Base-by-base conservation (phyloP, 768 basidiomycete species). In the Tephrocybe sp. region DNA sequence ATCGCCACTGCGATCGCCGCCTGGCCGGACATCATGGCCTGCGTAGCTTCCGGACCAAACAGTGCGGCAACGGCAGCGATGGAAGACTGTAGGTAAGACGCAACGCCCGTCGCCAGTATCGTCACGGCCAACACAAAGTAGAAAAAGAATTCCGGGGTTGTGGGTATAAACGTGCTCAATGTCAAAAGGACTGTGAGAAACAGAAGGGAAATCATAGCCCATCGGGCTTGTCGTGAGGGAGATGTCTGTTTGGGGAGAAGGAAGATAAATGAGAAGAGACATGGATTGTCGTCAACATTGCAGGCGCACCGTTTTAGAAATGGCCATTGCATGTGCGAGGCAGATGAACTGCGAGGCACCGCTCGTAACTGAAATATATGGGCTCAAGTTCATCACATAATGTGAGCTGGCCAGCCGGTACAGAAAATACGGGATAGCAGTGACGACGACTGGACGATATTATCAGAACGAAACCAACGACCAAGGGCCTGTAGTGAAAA, bases 1-100 rank as follows among this genome's bases (percentile, higher is more conserved):
- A 94, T 83, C 1, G 81, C 83, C 11, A 94, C 88, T 0, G 84
- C 93, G 1, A 93, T 80, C 0, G 87, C n/a, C n/a, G n/a, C n/a
- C n/a, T n/a, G n/a, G n/a, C n/a, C n/a, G n/a, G n/a, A n/a, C n/a
- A n/a, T n/a, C n/a, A n/a, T n/a, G n/a, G n/a, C n/a, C n/a, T n/a
- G n/a, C n/a, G n/a, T n/a, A n/a, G n/a, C n/a, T n/a, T 75, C 64
- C 2, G 83, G 78, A 0, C 93, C 93, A 56, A 93, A 89, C 4
- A 92, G 69, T 0, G 91, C 83, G 1, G 91, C 89, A 16, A 91
- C 77, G 0, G 88, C 90, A 23, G 90, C 79, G 34, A 87, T 75
- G 10, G 91, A 78, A 0, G 84, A 86, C 57, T 88, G 89, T 16
- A 94, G 77, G 61, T 88, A 94, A 7, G 86, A 79, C 0, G 85